These are phyloP conservation scores for Sextonia rubra DNA, from an alignment of 164 flowering plant genomes.

Conservation along the genomic window DNA sequence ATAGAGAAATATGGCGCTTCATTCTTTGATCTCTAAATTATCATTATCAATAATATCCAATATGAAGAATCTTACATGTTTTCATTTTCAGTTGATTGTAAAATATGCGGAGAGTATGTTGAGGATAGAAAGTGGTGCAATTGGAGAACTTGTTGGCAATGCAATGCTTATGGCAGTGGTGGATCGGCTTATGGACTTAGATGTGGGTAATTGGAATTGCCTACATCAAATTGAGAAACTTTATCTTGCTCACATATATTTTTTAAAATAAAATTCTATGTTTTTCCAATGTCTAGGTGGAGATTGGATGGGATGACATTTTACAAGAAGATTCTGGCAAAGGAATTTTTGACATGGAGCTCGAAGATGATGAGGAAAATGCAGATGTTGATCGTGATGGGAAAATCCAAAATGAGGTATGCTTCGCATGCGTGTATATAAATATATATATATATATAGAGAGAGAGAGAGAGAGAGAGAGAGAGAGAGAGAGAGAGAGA, in stretches of 20 bases:
- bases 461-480: no score
- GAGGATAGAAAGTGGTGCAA: conserved; percentile 58
- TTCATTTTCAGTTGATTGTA: conserved; percentile 30
- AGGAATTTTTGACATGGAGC: conserved; percentile 84
- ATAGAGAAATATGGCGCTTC: no score
- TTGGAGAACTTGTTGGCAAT: conserved; percentile 66
- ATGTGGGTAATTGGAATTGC: conserved; percentile 49
- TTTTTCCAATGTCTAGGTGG: conserved; percentile 43
- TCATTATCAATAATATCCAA: no score
- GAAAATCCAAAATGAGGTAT: conserved; percentile 45
- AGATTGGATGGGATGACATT: conserved; percentile 75
- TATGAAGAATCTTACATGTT: no score
- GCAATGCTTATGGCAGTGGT: conserved; percentile 45
- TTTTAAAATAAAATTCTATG: neutral
- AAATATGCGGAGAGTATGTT: conserved; percentile 86
- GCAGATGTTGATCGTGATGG: conserved; percentile 31
- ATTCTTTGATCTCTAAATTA: no score
- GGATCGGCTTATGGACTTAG: conserved; percentile 74
- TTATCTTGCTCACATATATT: no score
- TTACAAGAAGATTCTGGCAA: conserved; percentile 56
- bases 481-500: no score
- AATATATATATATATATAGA: no score
- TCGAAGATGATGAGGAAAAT: conserved; percentile 55
- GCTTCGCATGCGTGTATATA: neutral
- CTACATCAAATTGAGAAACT: neutral